A percentile compares a stretch with the other conserved stretches of the same genome.
These are phyloP conservation scores for Dendrobium chrysotoxum DNA, from an alignment of 106 monocot species.

Conservation along the genomic window DNA sequence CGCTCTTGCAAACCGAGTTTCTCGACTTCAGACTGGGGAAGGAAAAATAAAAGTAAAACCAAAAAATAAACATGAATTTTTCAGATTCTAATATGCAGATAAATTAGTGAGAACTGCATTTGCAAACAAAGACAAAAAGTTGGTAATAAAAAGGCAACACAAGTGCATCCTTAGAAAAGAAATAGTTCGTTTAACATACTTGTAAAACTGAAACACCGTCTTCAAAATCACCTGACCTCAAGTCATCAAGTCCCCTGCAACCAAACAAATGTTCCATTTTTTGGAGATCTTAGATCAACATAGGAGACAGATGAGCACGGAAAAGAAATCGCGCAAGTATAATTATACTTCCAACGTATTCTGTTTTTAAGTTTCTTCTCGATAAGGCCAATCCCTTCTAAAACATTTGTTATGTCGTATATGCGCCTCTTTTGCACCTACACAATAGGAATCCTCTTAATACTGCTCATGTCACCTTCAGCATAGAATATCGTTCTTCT, in stretches of 20 bases:
- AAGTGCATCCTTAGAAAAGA: neutral
- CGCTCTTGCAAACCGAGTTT: conserved; percentile 15
- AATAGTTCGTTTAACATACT: conserved; percentile 12
- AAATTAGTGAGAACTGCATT: neutral
- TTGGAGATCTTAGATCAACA: neutral
- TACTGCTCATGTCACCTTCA: neutral
- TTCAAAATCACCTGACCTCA: conserved; percentile 16
- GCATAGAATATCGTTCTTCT: neutral
- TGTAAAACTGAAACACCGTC: conserved; percentile 26
- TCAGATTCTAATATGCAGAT: neutral
- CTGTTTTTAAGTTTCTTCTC: conserved; percentile 69
- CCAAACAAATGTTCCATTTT: neutral
- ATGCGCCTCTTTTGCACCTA: conserved; percentile 77
- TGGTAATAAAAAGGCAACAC: neutral
- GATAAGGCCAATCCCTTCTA: conserved; percentile 72
- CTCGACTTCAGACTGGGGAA: conserved; percentile 23
- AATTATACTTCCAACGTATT: conserved; percentile 65
- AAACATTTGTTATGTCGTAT: conserved; percentile 79
- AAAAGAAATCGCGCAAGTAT: neutral
- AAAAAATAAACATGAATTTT: neutral
- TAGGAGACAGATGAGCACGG: neutral
- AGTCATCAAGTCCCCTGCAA: conserved; percentile 31
- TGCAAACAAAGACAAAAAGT: neutral
- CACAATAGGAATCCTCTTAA: neutral
- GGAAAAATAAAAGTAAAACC: neutral